A percentile compares a stretch with the other conserved stretches of the same genome.
phyloP scores from a whole-genome alignment of 257 asterid species.

The Parsonsia alboflavescens region DNA sequence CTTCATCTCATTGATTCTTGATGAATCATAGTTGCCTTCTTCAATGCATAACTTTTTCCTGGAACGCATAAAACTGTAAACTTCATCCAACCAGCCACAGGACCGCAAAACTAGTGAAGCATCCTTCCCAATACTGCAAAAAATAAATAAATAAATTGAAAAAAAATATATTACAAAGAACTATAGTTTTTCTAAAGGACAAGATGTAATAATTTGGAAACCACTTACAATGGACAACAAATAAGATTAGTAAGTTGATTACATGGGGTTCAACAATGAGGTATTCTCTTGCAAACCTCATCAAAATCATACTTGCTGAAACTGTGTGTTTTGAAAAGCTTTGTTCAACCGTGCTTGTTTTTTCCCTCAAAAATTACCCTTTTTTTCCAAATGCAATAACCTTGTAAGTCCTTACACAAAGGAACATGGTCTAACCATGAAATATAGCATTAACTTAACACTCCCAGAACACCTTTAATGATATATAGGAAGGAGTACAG shows the following conservation, averaged over 20 bases:
- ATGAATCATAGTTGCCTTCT: slow-evolving; percentile 31
- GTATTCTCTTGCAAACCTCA: neutral
- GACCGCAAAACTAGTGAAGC: slow-evolving; percentile 58
- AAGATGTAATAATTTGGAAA: neutral
- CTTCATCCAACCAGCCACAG: slow-evolving; percentile 85
- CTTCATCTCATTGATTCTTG: slow-evolving; percentile 49
- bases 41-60: slow-evolving; percentile 49
- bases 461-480: neutral
- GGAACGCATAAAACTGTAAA: slow-evolving; percentile 57
- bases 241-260: too few relatives aligned
- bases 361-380: too few relatives aligned
- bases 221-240: neutral
- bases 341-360: too few relatives aligned
- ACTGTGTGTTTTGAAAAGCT: neutral
- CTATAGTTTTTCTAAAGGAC: slow-evolving; percentile 8
- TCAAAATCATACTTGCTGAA: neutral
- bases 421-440: neutral
- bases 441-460: neutral
- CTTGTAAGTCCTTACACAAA: neutral
- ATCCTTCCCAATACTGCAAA: slow-evolving; percentile 68
- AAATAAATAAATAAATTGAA: neutral
- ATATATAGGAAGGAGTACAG: neutral
- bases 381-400: too few relatives aligned
- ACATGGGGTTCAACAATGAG: too few relatives aligned
- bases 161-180: too few relatives aligned